Percentiles rank a stretch among this genome's conserved stretches.
phyloP scores from a whole-genome alignment of 331 rosid species.

The Quercus lobata region DNA sequence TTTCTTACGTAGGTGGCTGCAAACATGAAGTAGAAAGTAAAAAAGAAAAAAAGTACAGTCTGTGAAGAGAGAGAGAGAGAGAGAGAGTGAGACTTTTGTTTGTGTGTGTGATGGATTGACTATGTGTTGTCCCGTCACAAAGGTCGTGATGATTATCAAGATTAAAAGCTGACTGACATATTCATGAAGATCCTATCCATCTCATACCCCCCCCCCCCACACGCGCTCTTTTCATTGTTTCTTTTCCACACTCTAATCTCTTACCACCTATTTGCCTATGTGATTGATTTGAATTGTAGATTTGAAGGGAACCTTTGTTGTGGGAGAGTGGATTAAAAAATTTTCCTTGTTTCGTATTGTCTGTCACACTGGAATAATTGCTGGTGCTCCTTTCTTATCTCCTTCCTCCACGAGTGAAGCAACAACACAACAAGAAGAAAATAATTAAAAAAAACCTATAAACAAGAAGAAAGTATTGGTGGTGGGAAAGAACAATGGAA shows the following conservation, averaged over 20 bases:
- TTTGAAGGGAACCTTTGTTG: conserved; percentile 3
- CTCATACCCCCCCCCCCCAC: background rate
- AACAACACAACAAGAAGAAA: conserved; percentile 16
- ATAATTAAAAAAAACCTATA: background rate
- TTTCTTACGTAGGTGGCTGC: conserved; percentile 48
- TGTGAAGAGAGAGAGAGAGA: background rate
- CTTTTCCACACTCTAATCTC: background rate
- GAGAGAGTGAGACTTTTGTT: background rate
- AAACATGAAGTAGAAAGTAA: background rate
- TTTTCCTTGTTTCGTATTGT: background rate
- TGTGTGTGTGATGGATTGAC: conserved; percentile 19
- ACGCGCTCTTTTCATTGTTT: background rate
- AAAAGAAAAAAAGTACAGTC: background rate
- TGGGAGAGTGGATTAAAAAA: conserved; percentile 5
- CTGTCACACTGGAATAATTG: conserved; percentile 37
- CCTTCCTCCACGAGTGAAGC: conserved; percentile 18
- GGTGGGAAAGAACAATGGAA: conserved; percentile 29
- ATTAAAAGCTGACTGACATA: conserved; percentile 17
- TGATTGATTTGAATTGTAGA: background rate
- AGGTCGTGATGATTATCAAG: conserved; percentile 24
- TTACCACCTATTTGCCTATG: background rate
- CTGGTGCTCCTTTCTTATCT: conserved; percentile 1
- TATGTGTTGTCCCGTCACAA: conserved; percentile 55
- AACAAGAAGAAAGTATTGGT: background rate
- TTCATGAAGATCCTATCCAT: background rate